Conservation (phyloP, 805 yeast genomes). For the Saccharomycopsis malanga region DNA sequence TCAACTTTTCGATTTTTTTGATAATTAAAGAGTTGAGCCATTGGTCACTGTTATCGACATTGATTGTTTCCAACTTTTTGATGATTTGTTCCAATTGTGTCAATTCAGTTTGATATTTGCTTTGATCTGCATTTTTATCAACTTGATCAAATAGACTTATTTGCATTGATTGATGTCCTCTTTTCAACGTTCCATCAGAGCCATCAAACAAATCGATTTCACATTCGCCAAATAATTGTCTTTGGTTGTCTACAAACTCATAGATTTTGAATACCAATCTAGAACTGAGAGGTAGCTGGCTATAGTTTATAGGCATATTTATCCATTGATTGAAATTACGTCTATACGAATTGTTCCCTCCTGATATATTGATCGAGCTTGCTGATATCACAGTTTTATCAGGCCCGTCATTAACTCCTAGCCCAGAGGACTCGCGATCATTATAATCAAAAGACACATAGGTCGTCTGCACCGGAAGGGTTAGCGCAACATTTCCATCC, state of each 20-base stretch:
- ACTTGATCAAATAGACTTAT: constrained; percentile 37
- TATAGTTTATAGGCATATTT: constrained; percentile 60
- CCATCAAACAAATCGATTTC: constrained; percentile 52
- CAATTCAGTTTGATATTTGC: constrained; percentile 22
- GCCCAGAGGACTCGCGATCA: background rate
- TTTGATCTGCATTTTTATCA: constrained; percentile 28
- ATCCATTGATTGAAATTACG: constrained; percentile 70
- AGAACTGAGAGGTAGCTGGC: constrained; percentile 61
- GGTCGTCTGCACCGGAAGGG: constrained; percentile 17
- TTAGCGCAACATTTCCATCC: constrained; percentile 16
- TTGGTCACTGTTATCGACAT: constrained; percentile 1
- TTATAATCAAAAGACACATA: constrained; percentile 14
- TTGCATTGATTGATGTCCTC: constrained; percentile 60
- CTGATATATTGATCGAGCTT: background rate
- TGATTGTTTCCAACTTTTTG: constrained; percentile 14
- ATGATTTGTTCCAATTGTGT: constrained; percentile 9
- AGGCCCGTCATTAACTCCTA: background rate
- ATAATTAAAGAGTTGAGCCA: constrained; percentile 18
- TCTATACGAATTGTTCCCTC: constrained; percentile 6
- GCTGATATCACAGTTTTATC: background rate
- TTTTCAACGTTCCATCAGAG: constrained; percentile 50
- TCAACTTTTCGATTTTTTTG: constrained; percentile 17
- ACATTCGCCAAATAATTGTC: constrained; percentile 52
- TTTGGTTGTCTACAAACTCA: constrained; percentile 56
- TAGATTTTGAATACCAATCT: constrained; percentile 55